Evolutionary conservation across 2,329 filamentous ascomycete species (phyloP).

Genomic region (Lecanosticta acicola): DNA sequence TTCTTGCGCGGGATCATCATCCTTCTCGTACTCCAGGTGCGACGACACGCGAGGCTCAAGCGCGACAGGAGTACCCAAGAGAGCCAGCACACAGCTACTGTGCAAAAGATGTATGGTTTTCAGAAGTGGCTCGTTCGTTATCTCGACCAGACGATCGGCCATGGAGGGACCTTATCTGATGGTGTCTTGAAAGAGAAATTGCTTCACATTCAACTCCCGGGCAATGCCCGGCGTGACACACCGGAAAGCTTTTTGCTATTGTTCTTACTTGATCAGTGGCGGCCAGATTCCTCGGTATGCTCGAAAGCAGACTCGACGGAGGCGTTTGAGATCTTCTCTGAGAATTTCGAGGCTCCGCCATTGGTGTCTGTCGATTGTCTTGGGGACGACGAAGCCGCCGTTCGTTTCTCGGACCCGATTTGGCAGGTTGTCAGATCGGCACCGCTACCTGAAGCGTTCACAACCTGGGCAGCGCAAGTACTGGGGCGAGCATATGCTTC

Average conservation of each 20-base stretch:
- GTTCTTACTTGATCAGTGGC: constrained; percentile 72
- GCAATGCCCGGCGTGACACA: constrained; percentile 63
- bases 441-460: constrained; percentile 26
- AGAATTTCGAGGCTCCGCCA: constrained; percentile 61
- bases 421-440: constrained; percentile 20
- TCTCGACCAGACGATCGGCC: constrained; percentile 43
- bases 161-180: constrained; percentile 2
- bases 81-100: constrained; percentile 70
- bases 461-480: constrained; percentile 78
- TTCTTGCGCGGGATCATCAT: constrained; percentile 78
- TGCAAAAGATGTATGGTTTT: constrained; percentile 69
- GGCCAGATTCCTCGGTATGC: constrained; percentile 57
- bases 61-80: constrained; percentile 73
- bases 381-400: constrained; percentile 59
- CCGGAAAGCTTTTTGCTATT: constrained; percentile 75
- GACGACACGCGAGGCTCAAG: constrained; percentile 38
- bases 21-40: constrained; percentile 71
- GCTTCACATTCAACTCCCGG: constrained; percentile 55
- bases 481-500: constrained; percentile 75
- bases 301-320: constrained; percentile 63
- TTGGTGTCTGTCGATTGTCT: constrained; percentile 62
- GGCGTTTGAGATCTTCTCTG: constrained; percentile 67
- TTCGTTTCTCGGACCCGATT: constrained; percentile 29
- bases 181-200: constrained; percentile 16
- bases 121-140: constrained; percentile 72